Conservation (phyloP, 2,329 filamentous ascomycete genomes). For the Ophidiomyces ophidiicola region DNA sequence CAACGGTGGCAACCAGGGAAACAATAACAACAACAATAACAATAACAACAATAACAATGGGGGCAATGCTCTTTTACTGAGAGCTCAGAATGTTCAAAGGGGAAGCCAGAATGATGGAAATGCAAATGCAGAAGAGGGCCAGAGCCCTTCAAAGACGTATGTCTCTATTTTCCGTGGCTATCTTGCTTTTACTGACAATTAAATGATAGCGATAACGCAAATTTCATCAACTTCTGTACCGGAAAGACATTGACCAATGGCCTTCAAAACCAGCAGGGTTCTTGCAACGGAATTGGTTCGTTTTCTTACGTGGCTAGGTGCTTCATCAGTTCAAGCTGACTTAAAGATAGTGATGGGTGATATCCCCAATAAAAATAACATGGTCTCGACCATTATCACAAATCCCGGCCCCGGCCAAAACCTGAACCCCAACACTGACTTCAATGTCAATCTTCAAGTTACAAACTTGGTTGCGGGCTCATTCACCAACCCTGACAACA, state of each 20-base stretch:
- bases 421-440: constrained; percentile 31
- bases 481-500: constrained; percentile 44
- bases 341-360: constrained; percentile 40
- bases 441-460: constrained; percentile 40
- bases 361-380: constrained; percentile 40
- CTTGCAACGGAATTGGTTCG: constrained; percentile 45
- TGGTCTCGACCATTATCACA: constrained; percentile 45
- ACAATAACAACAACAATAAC: not conserved
- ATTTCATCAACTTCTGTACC: constrained; percentile 50
- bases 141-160: constrained; percentile 38
- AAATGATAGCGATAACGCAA: constrained; percentile 35
- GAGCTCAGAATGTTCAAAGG: constrained; percentile 33
- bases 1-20: not conserved
- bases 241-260: constrained; percentile 46
- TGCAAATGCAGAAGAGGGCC: constrained; percentile 25
- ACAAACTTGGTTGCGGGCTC: constrained; percentile 40
- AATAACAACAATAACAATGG: constrained; percentile 16
- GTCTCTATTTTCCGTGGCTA: not conserved
- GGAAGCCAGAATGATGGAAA: constrained; percentile 19
- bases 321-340: not conserved
- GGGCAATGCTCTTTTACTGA: constrained; percentile 21
- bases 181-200: constrained; percentile 6
- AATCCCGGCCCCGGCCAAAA: constrained; percentile 35
- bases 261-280: constrained; percentile 38
- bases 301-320: constrained; percentile 4